Evolutionary conservation across 257 asterid genomes (phyloP).

Genomic region (Marsdenia floribunda): DNA sequence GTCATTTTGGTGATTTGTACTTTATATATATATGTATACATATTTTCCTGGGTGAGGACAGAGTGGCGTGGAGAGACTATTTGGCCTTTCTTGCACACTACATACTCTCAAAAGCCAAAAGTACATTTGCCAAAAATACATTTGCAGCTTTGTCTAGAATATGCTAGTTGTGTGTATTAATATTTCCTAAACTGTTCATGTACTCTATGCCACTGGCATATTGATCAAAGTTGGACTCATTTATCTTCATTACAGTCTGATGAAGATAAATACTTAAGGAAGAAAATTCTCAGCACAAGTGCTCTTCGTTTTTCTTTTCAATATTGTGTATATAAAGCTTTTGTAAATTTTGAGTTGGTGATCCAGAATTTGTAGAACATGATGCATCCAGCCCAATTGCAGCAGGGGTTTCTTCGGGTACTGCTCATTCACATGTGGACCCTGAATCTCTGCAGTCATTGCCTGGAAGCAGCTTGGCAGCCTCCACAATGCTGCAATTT

Average conservation of each 20-base stretch:
- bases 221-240: background rate
- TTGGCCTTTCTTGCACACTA: background rate
- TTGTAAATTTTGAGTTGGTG: conserved; percentile 26
- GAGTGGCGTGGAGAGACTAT: background rate
- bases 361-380: conserved; percentile 43
- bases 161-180: background rate
- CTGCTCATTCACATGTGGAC: conserved; percentile 64
- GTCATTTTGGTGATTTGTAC: background rate
- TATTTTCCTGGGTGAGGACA: background rate
- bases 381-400: conserved; percentile 60
- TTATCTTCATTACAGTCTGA: background rate
- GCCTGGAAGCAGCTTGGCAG: conserved; percentile 63
- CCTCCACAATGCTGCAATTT: conserved; percentile 73
- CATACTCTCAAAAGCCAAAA: background rate
- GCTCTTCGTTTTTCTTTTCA: background rate
- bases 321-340: background rate
- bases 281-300: background rate
- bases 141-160: background rate
- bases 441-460: conserved; percentile 70
- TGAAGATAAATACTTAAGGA: background rate
- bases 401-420: conserved; percentile 55
- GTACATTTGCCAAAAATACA: background rate
- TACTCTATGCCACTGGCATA: background rate
- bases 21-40: background rate
- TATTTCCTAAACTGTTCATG: background rate